Percentiles rank a stretch among this genome's conserved stretches.
phyloP scores from a whole-genome alignment of 2,329 filamentous ascomycete species.

The Cordyceps tenuipes region DNA sequence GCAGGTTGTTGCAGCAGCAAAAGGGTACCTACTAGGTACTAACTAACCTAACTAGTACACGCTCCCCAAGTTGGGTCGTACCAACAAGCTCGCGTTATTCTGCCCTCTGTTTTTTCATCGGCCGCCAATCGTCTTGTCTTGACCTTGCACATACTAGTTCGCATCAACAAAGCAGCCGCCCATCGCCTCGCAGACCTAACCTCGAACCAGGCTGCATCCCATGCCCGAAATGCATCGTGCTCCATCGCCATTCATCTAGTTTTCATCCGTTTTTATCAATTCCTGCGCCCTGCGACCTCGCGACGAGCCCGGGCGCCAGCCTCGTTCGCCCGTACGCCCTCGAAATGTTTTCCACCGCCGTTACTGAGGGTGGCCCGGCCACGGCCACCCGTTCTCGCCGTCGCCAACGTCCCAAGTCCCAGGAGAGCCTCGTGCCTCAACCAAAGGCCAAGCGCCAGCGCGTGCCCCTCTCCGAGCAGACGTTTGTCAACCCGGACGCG shows the following conservation, averaged over 20 bases:
- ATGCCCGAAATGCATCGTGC: constrained; percentile 9
- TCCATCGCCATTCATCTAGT: constrained; percentile 3
- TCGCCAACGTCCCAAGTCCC: constrained; percentile 50
- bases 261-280: constrained; percentile 8
- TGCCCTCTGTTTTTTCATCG: constrained; percentile 23
- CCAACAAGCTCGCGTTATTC: constrained; percentile 6
- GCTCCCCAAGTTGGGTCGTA: background rate
- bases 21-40: too few species aligned
- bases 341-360: constrained; percentile 52
- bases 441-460: constrained; percentile 58
- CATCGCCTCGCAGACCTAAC: background rate
- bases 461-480: constrained; percentile 48
- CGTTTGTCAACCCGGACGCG: constrained; percentile 43
- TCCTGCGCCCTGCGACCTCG: background rate
- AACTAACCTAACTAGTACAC: too few species aligned
- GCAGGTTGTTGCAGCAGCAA: too few species aligned
- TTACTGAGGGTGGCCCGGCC: constrained; percentile 42
- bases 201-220: constrained; percentile 1
- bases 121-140: constrained; percentile 21
- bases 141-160: constrained; percentile 15
- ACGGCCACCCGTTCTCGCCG: constrained; percentile 52
- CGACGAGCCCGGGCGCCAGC: background rate
- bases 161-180: constrained; percentile 7
- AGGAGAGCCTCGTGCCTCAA: constrained; percentile 45
- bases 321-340: constrained; percentile 2